Conservation (phyloP, 371 early-diverging fungal species). For the Lichtheimia hyalospora region DNA sequence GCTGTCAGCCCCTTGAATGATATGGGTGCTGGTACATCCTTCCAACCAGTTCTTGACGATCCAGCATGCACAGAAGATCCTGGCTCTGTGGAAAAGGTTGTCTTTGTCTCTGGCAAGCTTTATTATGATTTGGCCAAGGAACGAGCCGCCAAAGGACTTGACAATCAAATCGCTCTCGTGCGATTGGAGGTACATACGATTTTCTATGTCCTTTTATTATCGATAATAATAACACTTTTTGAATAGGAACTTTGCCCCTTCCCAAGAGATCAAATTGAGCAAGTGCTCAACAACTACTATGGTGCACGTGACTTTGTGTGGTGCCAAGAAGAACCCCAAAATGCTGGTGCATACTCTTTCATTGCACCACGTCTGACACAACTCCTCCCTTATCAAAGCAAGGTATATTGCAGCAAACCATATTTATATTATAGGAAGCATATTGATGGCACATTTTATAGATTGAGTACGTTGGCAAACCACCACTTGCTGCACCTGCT, state of each 20-base stretch:
- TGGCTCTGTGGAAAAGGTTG: slow-evolving; percentile 64
- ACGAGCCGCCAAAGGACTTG: slow-evolving; percentile 59
- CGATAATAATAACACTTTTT: neutral
- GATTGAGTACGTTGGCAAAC: slow-evolving; percentile 73
- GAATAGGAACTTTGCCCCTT: slow-evolving; percentile 89
- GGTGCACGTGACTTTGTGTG: slow-evolving; percentile 78
- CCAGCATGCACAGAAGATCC: slow-evolving; percentile 30
- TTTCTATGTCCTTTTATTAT: neutral
- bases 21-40: slow-evolving; percentile 82
- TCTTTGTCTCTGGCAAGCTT: slow-evolving; percentile 89
- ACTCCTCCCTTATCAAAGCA: slow-evolving; percentile 56
- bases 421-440: neutral
- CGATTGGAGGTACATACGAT: slow-evolving; percentile 66
- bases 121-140: slow-evolving; percentile 91
- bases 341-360: slow-evolving; percentile 88
- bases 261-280: slow-evolving; percentile 71
- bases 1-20: slow-evolving; percentile 79
- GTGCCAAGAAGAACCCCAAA: slow-evolving; percentile 96
- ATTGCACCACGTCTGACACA: slow-evolving; percentile 84
- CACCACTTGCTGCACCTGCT: slow-evolving; percentile 75
- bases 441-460: slow-evolving; percentile 1
- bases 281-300: slow-evolving; percentile 64
- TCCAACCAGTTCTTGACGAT: slow-evolving; percentile 81
- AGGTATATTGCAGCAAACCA: neutral
- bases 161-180: slow-evolving; percentile 78